Evolutionary conservation across 805 yeast genomes (phyloP), one percentile per base, ranked within the genome.

Genomic region (Cyberlindnera misumaiensis): DNA sequence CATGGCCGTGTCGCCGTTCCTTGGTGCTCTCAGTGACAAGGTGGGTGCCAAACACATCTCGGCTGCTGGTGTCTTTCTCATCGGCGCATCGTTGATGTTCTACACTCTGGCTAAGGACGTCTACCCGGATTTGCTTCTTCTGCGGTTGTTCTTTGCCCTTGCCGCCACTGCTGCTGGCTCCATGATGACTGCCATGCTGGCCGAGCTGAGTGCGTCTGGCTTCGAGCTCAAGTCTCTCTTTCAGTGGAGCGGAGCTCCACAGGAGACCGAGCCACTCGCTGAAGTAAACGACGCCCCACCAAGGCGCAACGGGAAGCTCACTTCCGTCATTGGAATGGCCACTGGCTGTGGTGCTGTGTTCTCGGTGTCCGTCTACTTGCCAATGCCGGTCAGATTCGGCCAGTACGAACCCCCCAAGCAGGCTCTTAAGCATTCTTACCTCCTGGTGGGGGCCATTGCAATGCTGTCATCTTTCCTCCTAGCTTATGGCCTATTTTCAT

Each of bases 341-440:
- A 67, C 83, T 13, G 87, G 87, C 0, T 52, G 75, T 13, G 88
- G 88, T 35, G 88, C 87, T 2, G 68, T 81, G 1, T 71, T 77
- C 43, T 68, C 85, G 0, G 85, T 79, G 1, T 52, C 72, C 1
- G 56, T 68, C 30, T 68, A 76, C 30, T 56, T 81, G 15, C 72
- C 85, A 11, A 56, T 81, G 15, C 86, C 87, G 0, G 67, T 73
- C 1, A 62, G 57, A 42, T 62, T 75, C 41, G 72, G 70, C 11
- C 51, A 59, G 14, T 45, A 50, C 10, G 63, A 59, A 35, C 50
- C 58, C 26, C 69, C 76, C 13, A 69, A 71, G 7, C 56, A 49
- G 5, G 71, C 78, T 1, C 53, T 80, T 39, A 64, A 65, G 44
- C 47, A 54, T 12, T 59, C 86, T 1, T 81, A 77, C 49, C 40